These are phyloP conservation scores for Debaryomyces udenii DNA, from an alignment of 1,139 yeast genomes.

Conservation along the genomic window DNA sequence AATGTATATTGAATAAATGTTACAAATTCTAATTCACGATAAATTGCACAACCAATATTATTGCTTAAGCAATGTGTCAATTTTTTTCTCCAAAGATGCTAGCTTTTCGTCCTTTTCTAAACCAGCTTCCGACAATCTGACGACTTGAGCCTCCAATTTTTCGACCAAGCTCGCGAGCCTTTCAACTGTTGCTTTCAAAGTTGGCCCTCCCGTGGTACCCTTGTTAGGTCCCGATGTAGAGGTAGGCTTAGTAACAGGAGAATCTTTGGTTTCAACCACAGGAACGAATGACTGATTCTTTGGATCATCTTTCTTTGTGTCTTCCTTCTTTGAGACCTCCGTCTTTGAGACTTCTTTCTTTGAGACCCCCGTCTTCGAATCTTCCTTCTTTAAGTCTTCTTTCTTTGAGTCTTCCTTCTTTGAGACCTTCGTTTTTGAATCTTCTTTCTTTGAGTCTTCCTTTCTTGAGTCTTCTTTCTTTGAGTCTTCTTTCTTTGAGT, in stretches of 20 bases:
- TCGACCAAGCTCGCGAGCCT: conserved; percentile 59
- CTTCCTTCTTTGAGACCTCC: conserved; percentile 11
- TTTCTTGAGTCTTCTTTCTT: conserved; percentile 16
- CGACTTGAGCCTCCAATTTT: conserved; percentile 57
- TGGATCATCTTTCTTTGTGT: conserved; percentile 8
- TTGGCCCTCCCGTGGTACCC: conserved; percentile 46
- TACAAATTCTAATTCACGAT: conserved; percentile 4
- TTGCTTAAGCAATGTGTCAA: conserved; percentile 37
- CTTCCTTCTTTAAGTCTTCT: conserved; percentile 16
- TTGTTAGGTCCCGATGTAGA: conserved; percentile 16
- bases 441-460: conserved; percentile 19
- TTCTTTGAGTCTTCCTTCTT: conserved; percentile 16
- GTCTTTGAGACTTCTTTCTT: conserved; percentile 11
- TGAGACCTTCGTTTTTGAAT: conserved; percentile 17
- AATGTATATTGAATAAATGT: conserved; percentile 2
- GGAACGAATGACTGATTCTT: conserved; percentile 9
- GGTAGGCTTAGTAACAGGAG: background rate
- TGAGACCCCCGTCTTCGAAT: background rate
- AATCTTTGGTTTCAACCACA: conserved; percentile 10
- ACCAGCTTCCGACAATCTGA: conserved; percentile 54
- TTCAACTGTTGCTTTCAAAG: conserved; percentile 71
- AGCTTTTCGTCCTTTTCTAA: conserved; percentile 66
- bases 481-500: conserved; percentile 16
- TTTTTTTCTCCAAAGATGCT: conserved; percentile 43
- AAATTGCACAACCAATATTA: conserved; percentile 4